Base-by-base conservation (phyloP, 108 stramenopile species). In the Mediolabrus comicus region DNA sequence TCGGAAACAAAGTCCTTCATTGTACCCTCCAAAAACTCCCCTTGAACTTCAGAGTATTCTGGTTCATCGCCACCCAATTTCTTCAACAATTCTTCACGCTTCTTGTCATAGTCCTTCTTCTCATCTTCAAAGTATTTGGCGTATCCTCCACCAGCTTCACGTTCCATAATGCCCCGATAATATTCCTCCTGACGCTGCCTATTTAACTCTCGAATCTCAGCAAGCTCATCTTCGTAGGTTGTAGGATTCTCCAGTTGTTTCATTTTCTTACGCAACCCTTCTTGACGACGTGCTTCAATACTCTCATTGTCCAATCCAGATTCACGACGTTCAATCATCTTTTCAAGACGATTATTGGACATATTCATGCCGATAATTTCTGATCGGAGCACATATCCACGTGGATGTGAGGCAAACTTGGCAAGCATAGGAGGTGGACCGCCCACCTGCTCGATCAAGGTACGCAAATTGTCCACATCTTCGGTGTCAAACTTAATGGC, bases 281-380 rank as follows among this genome's bases (percentile, higher is more conserved):
- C 84, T 71, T 84, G 86, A 41, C 84, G 82, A 12, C 77, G 62
- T 43, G 85, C 78, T 25, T 78, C 72, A 53, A 64, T 67, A 31
- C 80, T 74, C 59, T 84, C 80, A 41, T 69, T 75, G 41, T 83
- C 84, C 25, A 76, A 27, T 35, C 62, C 24, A 43, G 59, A 53
- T 32, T 67, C 53, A 9, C 36, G 27, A 7, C 46, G 32, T 9
- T 62, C 67, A 33, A 79, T 65, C 31, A 71, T 31, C 9, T 53
- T 54, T 16, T 60, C 61, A 28, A 77, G 51, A 8, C 83, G 38
- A 69, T 82, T 51, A 67, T 71, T 54, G 77, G 55, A 30, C 49
- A 84, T 49, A 72, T 84, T 33, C 70, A 89, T 85, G 27, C 88
- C 87, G 59, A 79, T 87, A 46, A 94, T 86, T 46, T 91, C 88